phyloP scores from a whole-genome alignment of 2,329 filamentous ascomycete genomes.

The Uncinocarpus reesii region DNA sequence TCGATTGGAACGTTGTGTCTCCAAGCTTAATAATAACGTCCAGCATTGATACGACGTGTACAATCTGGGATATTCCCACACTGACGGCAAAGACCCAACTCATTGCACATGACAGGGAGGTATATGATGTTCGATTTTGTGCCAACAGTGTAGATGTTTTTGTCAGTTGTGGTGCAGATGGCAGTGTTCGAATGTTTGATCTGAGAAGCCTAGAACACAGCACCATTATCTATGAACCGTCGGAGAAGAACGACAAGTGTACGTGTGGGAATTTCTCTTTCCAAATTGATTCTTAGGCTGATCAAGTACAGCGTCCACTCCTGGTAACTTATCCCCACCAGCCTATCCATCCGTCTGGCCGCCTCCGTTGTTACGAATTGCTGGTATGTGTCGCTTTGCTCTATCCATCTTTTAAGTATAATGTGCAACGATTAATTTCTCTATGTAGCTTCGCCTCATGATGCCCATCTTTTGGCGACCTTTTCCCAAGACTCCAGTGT shows the following conservation, averaged over 20 bases:
- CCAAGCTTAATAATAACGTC: slow-evolving; percentile 97
- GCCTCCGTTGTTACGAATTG: slow-evolving; percentile 42
- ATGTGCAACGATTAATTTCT: slow-evolving; percentile 11
- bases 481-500: slow-evolving; percentile 88
- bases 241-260: slow-evolving; percentile 67
- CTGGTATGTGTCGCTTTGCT: slow-evolving; percentile 26
- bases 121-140: slow-evolving; percentile 96
- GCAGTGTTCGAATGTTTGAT: slow-evolving; percentile 98
- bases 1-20: slow-evolving; percentile 97
- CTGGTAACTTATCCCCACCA: slow-evolving; percentile 55
- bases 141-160: slow-evolving; percentile 98
- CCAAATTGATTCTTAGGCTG: not conserved
- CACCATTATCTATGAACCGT: slow-evolving; percentile 97
- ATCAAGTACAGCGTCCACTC: slow-evolving; percentile 34
- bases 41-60: slow-evolving; percentile 97
- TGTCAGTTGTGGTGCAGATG: slow-evolving; percentile 93
- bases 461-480: slow-evolving; percentile 90
- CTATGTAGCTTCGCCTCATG: slow-evolving; percentile 69
- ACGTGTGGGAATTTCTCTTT: slow-evolving; percentile 18
- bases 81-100: slow-evolving; percentile 95
- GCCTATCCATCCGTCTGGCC: slow-evolving; percentile 42
- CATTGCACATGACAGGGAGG: slow-evolving; percentile 97
- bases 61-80: slow-evolving; percentile 98
- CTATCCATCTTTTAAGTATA: not conserved
- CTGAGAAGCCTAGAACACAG: slow-evolving; percentile 91